phyloP scores from a whole-genome alignment of 179 eudicot species.

The Carnegiea gigantea region DNA sequence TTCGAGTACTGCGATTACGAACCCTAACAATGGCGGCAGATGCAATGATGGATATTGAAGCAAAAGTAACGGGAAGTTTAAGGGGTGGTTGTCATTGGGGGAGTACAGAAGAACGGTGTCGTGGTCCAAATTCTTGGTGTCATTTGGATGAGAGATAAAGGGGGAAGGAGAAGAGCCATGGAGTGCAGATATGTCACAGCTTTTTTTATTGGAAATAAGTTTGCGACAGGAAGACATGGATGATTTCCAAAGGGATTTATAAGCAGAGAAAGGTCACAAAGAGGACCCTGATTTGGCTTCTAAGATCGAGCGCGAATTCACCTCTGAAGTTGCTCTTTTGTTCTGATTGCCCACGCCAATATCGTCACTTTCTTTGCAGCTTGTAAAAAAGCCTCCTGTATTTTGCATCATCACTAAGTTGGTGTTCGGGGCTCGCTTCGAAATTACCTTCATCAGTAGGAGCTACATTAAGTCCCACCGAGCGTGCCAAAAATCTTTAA shows the following conservation, averaged over 20 bases:
- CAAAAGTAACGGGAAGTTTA: slow-evolving; percentile 33
- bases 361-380: slow-evolving; percentile 82
- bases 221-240: slow-evolving; percentile 87
- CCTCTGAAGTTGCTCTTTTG: slow-evolving; percentile 81
- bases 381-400: slow-evolving; percentile 94
- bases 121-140: slow-evolving; percentile 93
- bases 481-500: too few species aligned
- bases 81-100: slow-evolving; percentile 64
- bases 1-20: slow-evolving; percentile 19
- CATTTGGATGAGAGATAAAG: slow-evolving; percentile 81
- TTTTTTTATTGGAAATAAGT: slow-evolving; percentile 76
- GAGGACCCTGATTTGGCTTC: slow-evolving; percentile 83
- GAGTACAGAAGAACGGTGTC: slow-evolving; percentile 80
- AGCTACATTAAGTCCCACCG: slow-evolving; percentile 75
- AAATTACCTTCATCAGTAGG: slow-evolving; percentile 87
- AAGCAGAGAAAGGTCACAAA: slow-evolving; percentile 83
- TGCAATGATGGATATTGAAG: too few species aligned
- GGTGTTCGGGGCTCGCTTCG: slow-evolving; percentile 90
- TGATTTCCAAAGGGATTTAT: too few species aligned
- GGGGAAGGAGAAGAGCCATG: slow-evolving; percentile 78
- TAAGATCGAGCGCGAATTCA: slow-evolving; percentile 68
- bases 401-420: slow-evolving; percentile 96
- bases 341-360: slow-evolving; percentile 76
- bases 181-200: slow-evolving; percentile 97
- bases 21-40: background rate